phyloP scores from a whole-genome alignment of 768 basidiomycete species.

The Boletus subparvulus region DNA sequence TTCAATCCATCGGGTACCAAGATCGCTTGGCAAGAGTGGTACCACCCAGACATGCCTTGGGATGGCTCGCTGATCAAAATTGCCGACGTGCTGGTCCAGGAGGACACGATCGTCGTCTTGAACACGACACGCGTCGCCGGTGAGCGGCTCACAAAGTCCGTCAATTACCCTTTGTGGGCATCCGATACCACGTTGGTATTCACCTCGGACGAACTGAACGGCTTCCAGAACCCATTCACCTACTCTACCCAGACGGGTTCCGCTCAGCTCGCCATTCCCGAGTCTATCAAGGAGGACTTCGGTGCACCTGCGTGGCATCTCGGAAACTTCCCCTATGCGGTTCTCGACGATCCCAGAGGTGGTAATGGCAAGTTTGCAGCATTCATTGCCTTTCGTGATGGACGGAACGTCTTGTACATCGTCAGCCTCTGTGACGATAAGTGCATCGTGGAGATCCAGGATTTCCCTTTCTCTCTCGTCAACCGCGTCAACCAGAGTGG shows the following conservation, averaged over 20 bases:
- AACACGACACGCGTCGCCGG: slow-evolving; percentile 52
- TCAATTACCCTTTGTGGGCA: slow-evolving; percentile 61
- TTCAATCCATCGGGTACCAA: slow-evolving; percentile 60
- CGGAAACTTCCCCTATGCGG: slow-evolving; percentile 46
- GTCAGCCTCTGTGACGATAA: slow-evolving; percentile 28
- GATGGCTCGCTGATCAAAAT: slow-evolving; percentile 57
- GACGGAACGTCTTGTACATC: slow-evolving; percentile 37
- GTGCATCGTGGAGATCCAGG: slow-evolving; percentile 22
- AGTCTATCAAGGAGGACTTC: slow-evolving; percentile 54
- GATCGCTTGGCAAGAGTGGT: slow-evolving; percentile 67
- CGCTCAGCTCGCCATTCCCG: slow-evolving; percentile 31
- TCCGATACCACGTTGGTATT: slow-evolving; percentile 57
- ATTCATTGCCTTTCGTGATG: slow-evolving; percentile 35
- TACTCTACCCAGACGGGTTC: slow-evolving; percentile 40
- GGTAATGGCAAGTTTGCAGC: slow-evolving; percentile 22
- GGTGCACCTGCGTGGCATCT: slow-evolving; percentile 57
- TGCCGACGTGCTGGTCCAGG: slow-evolving; percentile 42
- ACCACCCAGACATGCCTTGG: slow-evolving; percentile 73
- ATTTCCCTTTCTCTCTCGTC: slow-evolving; percentile 36
- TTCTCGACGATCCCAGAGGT: slow-evolving; percentile 36
- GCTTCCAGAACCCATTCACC: slow-evolving; percentile 67
- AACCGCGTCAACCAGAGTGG: slow-evolving; percentile 25
- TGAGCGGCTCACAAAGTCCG: slow-evolving; percentile 47
- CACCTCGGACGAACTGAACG: slow-evolving; percentile 57
- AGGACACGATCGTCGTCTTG: slow-evolving; percentile 33